Base-by-base conservation (phyloP, 1,284 basidiomycete genomes). In the Malassezia yamatoensis region DNA sequence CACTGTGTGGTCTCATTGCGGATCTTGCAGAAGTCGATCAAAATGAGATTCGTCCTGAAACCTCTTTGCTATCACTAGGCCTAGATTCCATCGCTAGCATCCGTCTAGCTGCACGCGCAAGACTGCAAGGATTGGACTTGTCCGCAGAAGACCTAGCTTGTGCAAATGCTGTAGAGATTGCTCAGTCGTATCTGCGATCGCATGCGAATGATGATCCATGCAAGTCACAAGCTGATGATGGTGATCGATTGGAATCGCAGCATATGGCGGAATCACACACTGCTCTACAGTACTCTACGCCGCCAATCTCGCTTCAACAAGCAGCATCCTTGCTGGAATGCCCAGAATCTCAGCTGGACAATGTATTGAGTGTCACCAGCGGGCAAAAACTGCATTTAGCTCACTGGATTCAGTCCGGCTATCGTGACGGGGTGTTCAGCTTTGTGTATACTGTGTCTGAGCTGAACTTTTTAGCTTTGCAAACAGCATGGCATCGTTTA, bases 1-100 rank as follows among this genome's bases (percentile, higher is more conserved):
- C 18, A 53, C 24, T 64, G 59, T 20, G 53, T 51, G 36, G 3
- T 8, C 46, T 51, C 47, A 58, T 66, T 11, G 66, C 63, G 37
- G 43, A 54, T 15, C 57, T 63, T 6, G 62, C 60, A 2, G 53
- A 51, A 11, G 49, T 62, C 9, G 54, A 48, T 11, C 21, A 53
- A 15, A 49, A 15, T 21, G 53, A 62, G 37, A 39, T 64, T 29
- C 51, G 54, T 9, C 50, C 59, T 16, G 16, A 51, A 21, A 66
- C 64, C 6, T 58, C 61, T 6, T 51, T 72, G 21, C 53, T 61
- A 2, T 38, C 52, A n/a, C 56, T 73, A 1, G 69, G 70, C 12
- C 58, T 73, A 29, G 70, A 73, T 49, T 73, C 70, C 13, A 69
- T 73, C 44, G 64, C 65, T 24, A 62, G 69, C 1, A 70, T 73